phyloP scores from a whole-genome alignment of 2,329 filamentous ascomycete genomes.

The Ophiostoma pallidulum region DNA sequence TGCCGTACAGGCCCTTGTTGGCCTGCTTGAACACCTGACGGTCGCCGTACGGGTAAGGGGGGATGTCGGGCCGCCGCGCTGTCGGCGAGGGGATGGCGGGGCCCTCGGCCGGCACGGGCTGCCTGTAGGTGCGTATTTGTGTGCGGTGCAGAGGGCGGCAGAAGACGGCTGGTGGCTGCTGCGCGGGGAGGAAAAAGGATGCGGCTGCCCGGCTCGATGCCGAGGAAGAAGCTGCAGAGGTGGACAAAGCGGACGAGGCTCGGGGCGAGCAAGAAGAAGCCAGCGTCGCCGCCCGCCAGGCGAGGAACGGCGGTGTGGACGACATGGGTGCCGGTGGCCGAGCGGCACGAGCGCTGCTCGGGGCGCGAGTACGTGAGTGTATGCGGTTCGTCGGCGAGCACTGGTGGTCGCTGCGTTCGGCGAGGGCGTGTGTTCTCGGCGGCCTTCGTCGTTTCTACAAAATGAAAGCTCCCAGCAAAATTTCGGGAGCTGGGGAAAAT shows the following conservation, averaged over 20 bases:
- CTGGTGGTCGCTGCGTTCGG: too few relatives aligned
- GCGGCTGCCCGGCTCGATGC: too few relatives aligned
- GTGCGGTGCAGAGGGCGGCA: too few relatives aligned
- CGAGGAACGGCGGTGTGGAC: not conserved
- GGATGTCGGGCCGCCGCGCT: constrained; percentile 34
- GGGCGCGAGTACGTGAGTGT: too few relatives aligned
- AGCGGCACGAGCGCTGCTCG: too few relatives aligned
- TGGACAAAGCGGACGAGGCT: constrained; percentile 27
- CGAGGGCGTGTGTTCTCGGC: too few relatives aligned
- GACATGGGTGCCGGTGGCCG: constrained; percentile 1
- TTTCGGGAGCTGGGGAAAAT: constrained; percentile 4
- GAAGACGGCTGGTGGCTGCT: too few relatives aligned
- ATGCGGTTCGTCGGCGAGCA: too few relatives aligned
- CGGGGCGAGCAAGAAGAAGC: too few relatives aligned
- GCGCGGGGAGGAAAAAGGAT: too few relatives aligned
- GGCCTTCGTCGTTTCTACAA: not conserved
- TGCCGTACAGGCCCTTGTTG: constrained; percentile 64
- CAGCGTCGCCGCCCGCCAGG: too few relatives aligned
- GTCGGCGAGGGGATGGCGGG: constrained; percentile 36
- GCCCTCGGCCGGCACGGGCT: constrained; percentile 17
- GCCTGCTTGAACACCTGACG: constrained; percentile 69
- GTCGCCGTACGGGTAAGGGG: constrained; percentile 64
- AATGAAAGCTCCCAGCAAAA: constrained; percentile 5
- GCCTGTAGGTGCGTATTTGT: constrained; percentile 21
- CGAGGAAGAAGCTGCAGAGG: constrained; percentile 1